A percentile compares a stretch with the other conserved stretches of the same genome.
Conservation (phyloP, 306 rosid genomes). For the Cercis canadensis region DNA sequence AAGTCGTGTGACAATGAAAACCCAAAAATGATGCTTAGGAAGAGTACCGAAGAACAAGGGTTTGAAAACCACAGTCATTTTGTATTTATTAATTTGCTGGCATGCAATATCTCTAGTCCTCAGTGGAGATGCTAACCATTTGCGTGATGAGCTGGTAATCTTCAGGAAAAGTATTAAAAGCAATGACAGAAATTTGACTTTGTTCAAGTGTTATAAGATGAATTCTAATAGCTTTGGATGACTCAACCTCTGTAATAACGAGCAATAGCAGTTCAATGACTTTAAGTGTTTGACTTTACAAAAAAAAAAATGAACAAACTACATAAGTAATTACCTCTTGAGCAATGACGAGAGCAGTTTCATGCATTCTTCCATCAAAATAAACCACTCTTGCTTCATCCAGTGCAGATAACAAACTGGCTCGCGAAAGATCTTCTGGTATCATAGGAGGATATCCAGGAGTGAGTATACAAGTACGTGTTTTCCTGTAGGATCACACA, state of each 20-base stretch:
- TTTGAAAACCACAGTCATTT: background rate
- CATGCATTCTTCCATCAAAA: slow-evolving; percentile 74
- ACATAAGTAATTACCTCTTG: slow-evolving; percentile 65
- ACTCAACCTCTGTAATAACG: slow-evolving; percentile 12
- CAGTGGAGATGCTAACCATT: background rate
- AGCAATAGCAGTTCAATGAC: background rate
- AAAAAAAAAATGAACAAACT: slow-evolving; percentile 11
- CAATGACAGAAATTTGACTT: slow-evolving; percentile 12
- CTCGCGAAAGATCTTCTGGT: slow-evolving; percentile 65
- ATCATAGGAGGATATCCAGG: slow-evolving; percentile 81
- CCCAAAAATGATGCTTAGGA: background rate
- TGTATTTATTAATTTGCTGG: background rate
- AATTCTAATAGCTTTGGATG: slow-evolving; percentile 18
- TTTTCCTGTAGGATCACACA: slow-evolving; percentile 65
- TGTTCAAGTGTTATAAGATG: background rate
- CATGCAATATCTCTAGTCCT: background rate
- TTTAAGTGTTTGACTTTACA: background rate
- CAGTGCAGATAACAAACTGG: slow-evolving; percentile 64
- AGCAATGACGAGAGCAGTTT: slow-evolving; percentile 80
- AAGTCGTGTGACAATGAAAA: slow-evolving; percentile 6
- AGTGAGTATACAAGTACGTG: slow-evolving; percentile 92
- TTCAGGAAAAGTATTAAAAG: slow-evolving; percentile 8
- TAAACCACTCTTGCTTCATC: slow-evolving; percentile 78
- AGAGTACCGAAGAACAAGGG: background rate
- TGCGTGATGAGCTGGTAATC: slow-evolving; percentile 4